Base-by-base conservation (phyloP, 1,284 basidiomycete genomes). In the Microbotryomycetes sp. region DNA sequence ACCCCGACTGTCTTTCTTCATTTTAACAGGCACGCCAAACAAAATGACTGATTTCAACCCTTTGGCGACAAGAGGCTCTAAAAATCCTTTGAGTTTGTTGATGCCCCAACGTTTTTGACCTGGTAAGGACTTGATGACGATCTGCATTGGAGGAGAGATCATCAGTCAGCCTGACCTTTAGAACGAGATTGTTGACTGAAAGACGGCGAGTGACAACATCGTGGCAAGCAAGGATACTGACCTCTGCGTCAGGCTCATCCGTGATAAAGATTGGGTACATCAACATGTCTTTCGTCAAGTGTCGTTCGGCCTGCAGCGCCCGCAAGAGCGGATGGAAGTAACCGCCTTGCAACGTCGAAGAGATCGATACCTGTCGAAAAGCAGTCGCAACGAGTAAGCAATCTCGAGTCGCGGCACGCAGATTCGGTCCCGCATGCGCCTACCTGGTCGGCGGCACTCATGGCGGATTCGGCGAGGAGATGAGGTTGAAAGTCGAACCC, bases 191-290 rank as follows among this genome's bases (percentile, higher is more conserved):
- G 45, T n/a, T 46, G 45, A 46, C 45, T 46, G 45, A n/a, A 15
- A 46, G n/a, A 46, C 15, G 45, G 53, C 6, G 59, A 49, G 52
- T 28, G 49, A 49, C 15, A 30, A 42, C 14, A 52, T 7, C 16
- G 25, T 7, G n/a, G 30, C 16, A 32, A 1, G 28, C 23, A 23
- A 29, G 45, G 2, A 3, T 22, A 7, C 62, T 32, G 26, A 65
- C 65, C 73, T 84, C 83, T 12, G 89, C 88, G 59, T 92, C 82
- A 1, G 89, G 86, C 66, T 94, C 89, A 76, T 96, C 92, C 22
- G 91, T 91, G 73, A 97, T 88, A 76, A 97, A 96, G 73, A 97
- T 92, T 12, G 92, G 92, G 77, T 96, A 97, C 88, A 96, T 96
- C 76, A 97, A 81, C 92, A 94, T 94, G 63, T 67, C 67, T 61